These are phyloP conservation scores for Poteriospumella lacustris DNA, from an alignment of 108 stramenopile genomes.

Conservation along the genomic window DNA sequence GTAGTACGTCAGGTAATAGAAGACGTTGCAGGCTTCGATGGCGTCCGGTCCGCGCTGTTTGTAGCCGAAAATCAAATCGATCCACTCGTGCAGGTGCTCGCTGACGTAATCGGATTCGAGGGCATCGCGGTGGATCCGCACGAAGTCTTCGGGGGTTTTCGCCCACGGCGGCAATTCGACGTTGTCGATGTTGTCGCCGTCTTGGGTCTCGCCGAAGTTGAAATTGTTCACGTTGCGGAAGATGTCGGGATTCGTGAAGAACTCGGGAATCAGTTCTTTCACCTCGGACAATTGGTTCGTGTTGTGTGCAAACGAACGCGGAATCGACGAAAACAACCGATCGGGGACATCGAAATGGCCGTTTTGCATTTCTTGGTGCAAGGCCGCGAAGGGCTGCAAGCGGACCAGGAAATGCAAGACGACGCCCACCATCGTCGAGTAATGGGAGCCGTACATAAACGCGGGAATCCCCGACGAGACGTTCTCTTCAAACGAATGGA, in stretches of 20 bases:
- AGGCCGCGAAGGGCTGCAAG: conserved; percentile 80
- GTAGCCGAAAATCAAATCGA: conserved; percentile 94
- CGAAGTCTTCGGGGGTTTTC: conserved; percentile 65
- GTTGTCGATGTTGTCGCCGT: conserved; percentile 46
- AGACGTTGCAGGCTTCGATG: conserved; percentile 75
- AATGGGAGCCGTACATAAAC: conserved; percentile 96
- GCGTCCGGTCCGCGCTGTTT: conserved; percentile 68
- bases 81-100: conserved; percentile 82
- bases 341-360: conserved; percentile 96
- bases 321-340: conserved; percentile 85
- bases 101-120: conserved; percentile 84
- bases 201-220: conserved; percentile 45
- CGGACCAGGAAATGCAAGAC: conserved; percentile 91
- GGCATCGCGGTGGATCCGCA: conserved; percentile 46
- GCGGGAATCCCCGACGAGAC: conserved; percentile 74
- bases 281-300: conserved; percentile 51
- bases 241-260: conserved; percentile 51
- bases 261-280: conserved; percentile 62
- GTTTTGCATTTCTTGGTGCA: conserved; percentile 83
- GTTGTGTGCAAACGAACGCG: conserved; percentile 40
- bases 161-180: conserved; percentile 61
- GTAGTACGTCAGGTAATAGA: conserved; percentile 94
- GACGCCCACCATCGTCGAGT: conserved; percentile 91
- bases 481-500: conserved; percentile 77
- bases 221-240: conserved; percentile 46